Percentiles rank a stretch among this genome's conserved stretches.
phyloP scores from a whole-genome alignment of 2,329 filamentous ascomycete genomes.

The Curvularia sp. region DNA sequence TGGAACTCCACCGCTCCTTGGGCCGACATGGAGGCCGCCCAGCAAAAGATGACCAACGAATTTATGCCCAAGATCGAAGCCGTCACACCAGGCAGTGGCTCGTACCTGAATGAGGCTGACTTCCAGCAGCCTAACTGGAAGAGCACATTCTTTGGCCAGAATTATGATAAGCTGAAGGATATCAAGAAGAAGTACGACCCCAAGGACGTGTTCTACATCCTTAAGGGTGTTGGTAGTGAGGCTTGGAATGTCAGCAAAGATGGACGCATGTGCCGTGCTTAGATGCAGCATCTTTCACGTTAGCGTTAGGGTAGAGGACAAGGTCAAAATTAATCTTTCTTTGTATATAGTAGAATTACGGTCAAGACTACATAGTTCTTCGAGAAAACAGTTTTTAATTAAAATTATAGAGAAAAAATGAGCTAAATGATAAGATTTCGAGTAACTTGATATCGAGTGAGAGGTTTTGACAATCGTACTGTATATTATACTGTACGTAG shows the following conservation, averaged over 20 bases:
- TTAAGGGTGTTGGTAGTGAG: slow-evolving; percentile 34
- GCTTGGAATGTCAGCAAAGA: slow-evolving; percentile 21
- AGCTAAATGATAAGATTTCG: no score
- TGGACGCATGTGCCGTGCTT: slow-evolving; percentile 25
- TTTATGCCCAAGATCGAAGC: slow-evolving; percentile 36
- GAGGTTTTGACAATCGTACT: no score
- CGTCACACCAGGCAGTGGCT: slow-evolving; percentile 30
- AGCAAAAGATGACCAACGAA: slow-evolving; percentile 29
- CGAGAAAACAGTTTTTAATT: no score
- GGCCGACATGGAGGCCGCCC: slow-evolving; percentile 19
- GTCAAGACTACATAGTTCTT: no score
- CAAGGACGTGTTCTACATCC: slow-evolving; percentile 27
- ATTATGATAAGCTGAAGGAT: slow-evolving; percentile 25
- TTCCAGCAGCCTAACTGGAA: slow-evolving; percentile 36
- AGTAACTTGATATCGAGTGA: no score
- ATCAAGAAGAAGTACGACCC: slow-evolving; percentile 40
- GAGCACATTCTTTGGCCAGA: slow-evolving; percentile 32
- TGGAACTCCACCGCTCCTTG: slow-evolving; percentile 28
- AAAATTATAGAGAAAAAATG: no score
- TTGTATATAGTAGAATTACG: no score
- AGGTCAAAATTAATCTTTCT: no score
- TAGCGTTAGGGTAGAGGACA: no score
- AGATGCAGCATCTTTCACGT: no score
- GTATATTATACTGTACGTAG: no score
- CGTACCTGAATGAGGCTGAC: slow-evolving; percentile 44